Evolutionary conservation across 108 stramenopile species (phyloP), one percentile per base, ranked within the genome.

Genomic region (Mediolabrus comicus): DNA sequence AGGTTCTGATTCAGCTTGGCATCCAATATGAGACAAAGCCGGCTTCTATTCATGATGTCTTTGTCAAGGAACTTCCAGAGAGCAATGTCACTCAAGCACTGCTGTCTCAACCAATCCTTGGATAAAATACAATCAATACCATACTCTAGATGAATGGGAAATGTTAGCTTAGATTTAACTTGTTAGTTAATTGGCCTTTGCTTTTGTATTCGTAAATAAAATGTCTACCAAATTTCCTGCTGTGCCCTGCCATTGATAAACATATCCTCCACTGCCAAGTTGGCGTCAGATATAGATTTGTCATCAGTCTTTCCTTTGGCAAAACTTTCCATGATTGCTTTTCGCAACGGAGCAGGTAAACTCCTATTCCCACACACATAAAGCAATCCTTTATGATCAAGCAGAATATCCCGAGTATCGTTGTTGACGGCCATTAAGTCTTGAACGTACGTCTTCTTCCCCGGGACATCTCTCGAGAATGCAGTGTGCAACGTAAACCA

Each of bases 391-490:
- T 61, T 38, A 13, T 53, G 57, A 0, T 86, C 62, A 33, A 80
- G 68, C 0, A 82, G 63, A 39, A 73, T 69, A 22, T 65, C 24
- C 13, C 77, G 71, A 2, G 79, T 71, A 67, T 86, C 90, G 22
- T 86, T 79, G 7, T 84, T 80, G 25, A 80, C 46, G 17, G 69
- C 78, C 46, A 94, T 84, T 38, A 92, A 79, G 52, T 94, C 86
- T 83, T 97, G 96, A 41, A 97, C 96, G 57, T 97, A 97, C 0
- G 93, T 86, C 71, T 97, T 97, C 53, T 86, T 84, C 9, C 73
- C 77, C 25, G 46, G 53, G 35, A 72, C 74, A 59, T 97, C 92
- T 5, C 96, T 84, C 49, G 87, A 89, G 72, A 97, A 97, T 3
- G 96, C 96, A 61, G 83, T 66, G 65, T 84, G 84, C 49, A 97